Evolutionary conservation across 768 basidiomycete species (phyloP), one percentile per base, ranked within the genome.

Genomic region (Coprinopsis marcescibilis): DNA sequence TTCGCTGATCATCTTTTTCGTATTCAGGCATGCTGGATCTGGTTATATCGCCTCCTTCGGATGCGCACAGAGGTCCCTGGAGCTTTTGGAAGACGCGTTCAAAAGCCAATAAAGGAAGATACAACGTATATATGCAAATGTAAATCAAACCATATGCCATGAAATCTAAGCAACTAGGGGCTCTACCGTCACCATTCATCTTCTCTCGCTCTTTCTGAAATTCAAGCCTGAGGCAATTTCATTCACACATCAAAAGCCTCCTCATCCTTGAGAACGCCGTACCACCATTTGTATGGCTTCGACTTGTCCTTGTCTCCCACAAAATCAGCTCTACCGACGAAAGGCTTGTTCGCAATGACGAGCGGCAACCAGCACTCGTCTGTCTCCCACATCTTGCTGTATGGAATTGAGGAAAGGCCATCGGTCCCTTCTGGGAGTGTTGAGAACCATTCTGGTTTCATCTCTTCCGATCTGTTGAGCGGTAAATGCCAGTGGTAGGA

Each of bases 401-500:
- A 85, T 0, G 89, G 89, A 24, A 90, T 78, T 0, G 64, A 54
- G 10, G 48, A 48, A n/a, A 55, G 49, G 32, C 32, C 30, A 35
- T 32, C 24, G 23, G 39, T 51, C 52, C 55, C 48, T 26, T 37
- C 24, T 15, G 42, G 23, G 3, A 24, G 25, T 19, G 72, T 54
- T 13, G 72, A 64, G 58, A 89, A 91, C 90, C 90, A 94, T 56
- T 80, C 60, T 0, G 91, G 91, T 15, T 72, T 72, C 90, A 94
- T 94, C 60, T 94, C 91, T 25, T 93, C 89, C 0, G 85, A 80
- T 55, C 90, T 93, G 51, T 1, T n/a, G 29, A n/a, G 10, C 35
- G 8, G 45, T 43, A 14, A 29, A 19, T 35, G 23, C 37, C 19
- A 30, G 25, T 7, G 29, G 20, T 21, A 10, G 50, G n/a, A 38